These are phyloP conservation scores for Graphilbum ipis-grandicollis DNA, from an alignment of 2,329 filamentous ascomycete genomes.

Conservation along the genomic window DNA sequence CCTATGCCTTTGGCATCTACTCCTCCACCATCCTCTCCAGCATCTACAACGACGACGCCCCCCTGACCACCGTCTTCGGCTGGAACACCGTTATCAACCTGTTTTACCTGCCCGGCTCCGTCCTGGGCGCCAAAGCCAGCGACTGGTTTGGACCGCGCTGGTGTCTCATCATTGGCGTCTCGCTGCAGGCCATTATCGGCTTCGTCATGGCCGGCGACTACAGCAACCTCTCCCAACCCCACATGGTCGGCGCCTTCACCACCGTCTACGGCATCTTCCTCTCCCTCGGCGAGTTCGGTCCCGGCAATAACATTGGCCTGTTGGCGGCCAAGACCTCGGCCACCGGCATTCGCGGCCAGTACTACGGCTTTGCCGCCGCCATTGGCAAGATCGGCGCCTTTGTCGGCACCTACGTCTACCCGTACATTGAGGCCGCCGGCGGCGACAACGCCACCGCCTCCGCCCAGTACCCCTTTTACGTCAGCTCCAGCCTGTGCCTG, in stretches of 20 bases:
- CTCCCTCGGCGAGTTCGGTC: conserved; percentile 62
- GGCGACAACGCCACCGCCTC: conserved; percentile 32
- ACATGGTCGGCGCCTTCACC: conserved; percentile 57
- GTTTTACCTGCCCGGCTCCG: conserved; percentile 74
- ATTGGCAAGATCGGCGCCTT: conserved; percentile 69
- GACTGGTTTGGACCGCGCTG: conserved; percentile 67
- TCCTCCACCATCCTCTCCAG: conserved; percentile 55
- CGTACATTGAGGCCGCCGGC: conserved; percentile 48
- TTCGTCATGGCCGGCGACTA: conserved; percentile 83
- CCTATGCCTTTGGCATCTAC: conserved; percentile 78
- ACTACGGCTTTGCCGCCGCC: conserved; percentile 56
- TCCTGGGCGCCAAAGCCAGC: conserved; percentile 57
- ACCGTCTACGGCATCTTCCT: conserved; percentile 69
- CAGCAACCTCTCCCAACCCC: conserved; percentile 42
- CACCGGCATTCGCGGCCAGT: conserved; percentile 69
- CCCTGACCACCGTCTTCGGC: conserved; percentile 64
- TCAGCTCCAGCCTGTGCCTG: conserved; percentile 63
- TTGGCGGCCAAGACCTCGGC: conserved; percentile 76
- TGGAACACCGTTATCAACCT: conserved; percentile 81
- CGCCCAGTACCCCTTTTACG: conserved; percentile 80
- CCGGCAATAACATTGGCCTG: conserved; percentile 82
- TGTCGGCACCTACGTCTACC: conserved; percentile 69
- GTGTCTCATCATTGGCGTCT: conserved; percentile 54
- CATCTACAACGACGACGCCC: conserved; percentile 38
- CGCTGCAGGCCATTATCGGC: conserved; percentile 58